Percentiles rank a stretch among this genome's conserved stretches.
Evolutionary conservation across 176 grass and related monocot species (phyloP).

Genomic region (Rhynchospora breviuscula): DNA sequence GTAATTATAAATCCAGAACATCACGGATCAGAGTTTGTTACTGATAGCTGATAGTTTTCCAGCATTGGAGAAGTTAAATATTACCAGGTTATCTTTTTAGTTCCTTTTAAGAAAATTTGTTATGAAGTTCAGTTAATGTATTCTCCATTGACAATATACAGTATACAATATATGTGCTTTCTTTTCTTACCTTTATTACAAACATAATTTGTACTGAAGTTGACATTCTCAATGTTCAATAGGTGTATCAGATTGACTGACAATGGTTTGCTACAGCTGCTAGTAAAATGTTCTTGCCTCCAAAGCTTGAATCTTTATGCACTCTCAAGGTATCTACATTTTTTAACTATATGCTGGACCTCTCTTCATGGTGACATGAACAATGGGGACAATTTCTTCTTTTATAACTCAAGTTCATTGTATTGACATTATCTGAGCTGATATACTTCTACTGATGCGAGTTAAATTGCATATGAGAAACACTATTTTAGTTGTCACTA

Average conservation of each 20-base stretch:
- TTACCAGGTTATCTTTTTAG: slow-evolving; percentile 61
- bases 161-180: neutral
- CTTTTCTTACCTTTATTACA: neutral
- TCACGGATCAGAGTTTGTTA: slow-evolving; percentile 51
- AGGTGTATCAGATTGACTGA: slow-evolving; percentile 95
- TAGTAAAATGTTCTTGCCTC: slow-evolving; percentile 79
- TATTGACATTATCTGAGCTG: too few relatives aligned
- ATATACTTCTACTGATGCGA: too few relatives aligned
- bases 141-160: neutral
- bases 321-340: slow-evolving; percentile 55
- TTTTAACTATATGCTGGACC: neutral
- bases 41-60: slow-evolving; percentile 64
- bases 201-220: neutral
- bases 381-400: neutral
- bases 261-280: slow-evolving; percentile 48
- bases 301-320: slow-evolving; percentile 91
- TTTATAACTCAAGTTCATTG: neutral
- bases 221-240: slow-evolving; percentile 14
- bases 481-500: slow-evolving; percentile 11
- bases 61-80: slow-evolving; percentile 60
- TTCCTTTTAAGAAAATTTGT: neutral
- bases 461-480: too few relatives aligned
- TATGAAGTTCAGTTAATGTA: neutral
- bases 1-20: slow-evolving; percentile 50
- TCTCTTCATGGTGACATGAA: neutral